Evolutionary conservation across 768 basidiomycete genomes (phyloP).

Genomic region (Lentinula lateritia): DNA sequence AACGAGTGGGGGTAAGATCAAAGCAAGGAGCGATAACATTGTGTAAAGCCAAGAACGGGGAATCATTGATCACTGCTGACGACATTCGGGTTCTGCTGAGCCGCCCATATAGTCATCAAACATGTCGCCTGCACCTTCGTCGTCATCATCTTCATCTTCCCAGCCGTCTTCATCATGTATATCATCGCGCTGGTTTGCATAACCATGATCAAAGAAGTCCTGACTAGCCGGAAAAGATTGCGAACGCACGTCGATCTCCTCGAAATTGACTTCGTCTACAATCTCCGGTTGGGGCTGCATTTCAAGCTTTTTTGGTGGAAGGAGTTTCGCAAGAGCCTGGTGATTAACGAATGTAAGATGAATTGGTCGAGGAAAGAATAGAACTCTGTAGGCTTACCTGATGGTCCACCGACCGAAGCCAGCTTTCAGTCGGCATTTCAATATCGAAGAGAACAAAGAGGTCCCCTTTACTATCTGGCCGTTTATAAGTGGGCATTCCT

Average conservation of each 20-base stretch:
- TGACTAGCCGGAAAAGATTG: slow-evolving; percentile 68
- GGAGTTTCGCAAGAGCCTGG: slow-evolving; percentile 57
- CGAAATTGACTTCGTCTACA: slow-evolving; percentile 66
- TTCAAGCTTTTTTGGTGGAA: slow-evolving; percentile 74
- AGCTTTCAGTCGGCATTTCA: slow-evolving; percentile 82
- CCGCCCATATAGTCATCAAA: slow-evolving; percentile 18
- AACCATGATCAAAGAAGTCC: slow-evolving; percentile 70
- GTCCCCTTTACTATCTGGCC: slow-evolving; percentile 66
- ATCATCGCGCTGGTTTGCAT: slow-evolving; percentile 69
- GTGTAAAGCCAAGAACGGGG: slow-evolving; percentile 3
- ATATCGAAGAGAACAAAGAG: slow-evolving; percentile 78
- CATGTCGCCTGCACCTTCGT: slow-evolving; percentile 43
- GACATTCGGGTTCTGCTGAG: slow-evolving; percentile 52
- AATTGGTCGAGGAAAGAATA: neutral
- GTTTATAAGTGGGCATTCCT: slow-evolving; percentile 82
- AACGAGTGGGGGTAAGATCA: neutral
- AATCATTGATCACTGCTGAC: slow-evolving; percentile 39
- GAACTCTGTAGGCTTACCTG: slow-evolving; percentile 33
- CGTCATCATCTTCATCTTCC: slow-evolving; percentile 69
- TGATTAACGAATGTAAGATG: slow-evolving; percentile 1
- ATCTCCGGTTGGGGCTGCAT: slow-evolving; percentile 67
- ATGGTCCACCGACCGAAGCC: slow-evolving; percentile 63
- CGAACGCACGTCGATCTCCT: slow-evolving; percentile 81
- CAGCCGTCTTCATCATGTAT: slow-evolving; percentile 53
- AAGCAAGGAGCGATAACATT: neutral